Base-by-base conservation (phyloP, 148 eudicot species). In the Fallopia convolvulus region DNA sequence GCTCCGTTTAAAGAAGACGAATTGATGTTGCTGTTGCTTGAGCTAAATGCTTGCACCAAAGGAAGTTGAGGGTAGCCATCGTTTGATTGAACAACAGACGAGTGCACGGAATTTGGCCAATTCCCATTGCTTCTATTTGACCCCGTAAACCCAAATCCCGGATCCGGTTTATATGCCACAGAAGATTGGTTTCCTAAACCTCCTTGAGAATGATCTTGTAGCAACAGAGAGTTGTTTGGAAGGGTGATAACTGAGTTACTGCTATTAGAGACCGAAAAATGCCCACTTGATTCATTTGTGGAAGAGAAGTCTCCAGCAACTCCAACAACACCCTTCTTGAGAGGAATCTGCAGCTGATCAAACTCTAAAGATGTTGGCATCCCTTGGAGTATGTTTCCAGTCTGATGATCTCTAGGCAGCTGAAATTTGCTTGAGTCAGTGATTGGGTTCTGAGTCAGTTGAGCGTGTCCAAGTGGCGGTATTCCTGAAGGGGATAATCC, bases 341-440 rank as follows among this genome's bases (percentile, higher is more conserved):
- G 86, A 36, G 82, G 84, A 58, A 83, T 76, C 50, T 83, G 84
- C 56, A 85, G 77, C 36, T 83, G 89, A 71, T 83, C 85, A 21
- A 85, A 79, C 44, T 90, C 90, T 17, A 85, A 74, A 17, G 91
- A 83, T 14, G 86, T 81, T 2, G 89, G 85, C 80, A 84, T 79
- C 61, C 91, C 90, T 76, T 85, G 89, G 77, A 90, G 85, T 39
- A 88, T 83, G 76, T 76, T 75, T 12, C 82, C 86, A 30, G 79
- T 82, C 79, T 83, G 89, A 12, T 83, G 89, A 12, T 83, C 85
- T 46, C 75, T 48, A 1, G 83, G 74, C 73, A 81, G 76, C 55
- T 87, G 86, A 74, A 82, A 83, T 47, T 80, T 86, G 20, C 63
- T 36, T 46, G 68, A 79, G 76, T 80, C 80, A 2, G 50, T 76